Base-by-base conservation (phyloP, 2,329 filamentous ascomycete species). In the Lasiodiplodia citricola region DNA sequence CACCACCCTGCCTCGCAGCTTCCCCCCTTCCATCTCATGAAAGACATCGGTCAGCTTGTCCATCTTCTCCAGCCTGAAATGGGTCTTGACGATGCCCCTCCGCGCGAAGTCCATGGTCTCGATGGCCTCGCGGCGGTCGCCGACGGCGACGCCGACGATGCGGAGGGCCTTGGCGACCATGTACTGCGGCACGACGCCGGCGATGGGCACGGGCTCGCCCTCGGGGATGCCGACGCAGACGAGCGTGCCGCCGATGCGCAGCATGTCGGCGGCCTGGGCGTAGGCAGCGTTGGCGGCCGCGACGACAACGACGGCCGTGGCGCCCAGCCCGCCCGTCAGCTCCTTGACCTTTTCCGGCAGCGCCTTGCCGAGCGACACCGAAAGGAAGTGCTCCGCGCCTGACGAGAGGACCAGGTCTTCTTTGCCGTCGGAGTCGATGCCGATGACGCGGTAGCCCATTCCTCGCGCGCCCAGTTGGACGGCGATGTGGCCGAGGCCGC, bases 321-420 rank as follows among this genome's bases (percentile, higher is more conserved):
- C 89, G 35, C 89, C 89, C 7, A 88, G 77, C 0, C 87, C 87
- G 3, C 82, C 84, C 0, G 88, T 88, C 1, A 88, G 77, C 44
- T 81, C 82, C 72, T 86, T 84, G 60, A 91, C 87, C 55, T 88
- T 85, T 31, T 83, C 82, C 5, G 81, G 82, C 7, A 88, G 81
- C 14, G 83, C 82, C 47, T 76, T 75, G 38, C 83, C 84, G 55
- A 85, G 82, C 37, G 87, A 87, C 69, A 91, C 82, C 70, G 90
- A 87, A 69, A 92, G 81, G 78, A 91, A 92, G 71, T 87, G 84
- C 75, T 91, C 89, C 0, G 89, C 89, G 10, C 90, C 90, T n/a
- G 83, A 88, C 0, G 86, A 82, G 58, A 84, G 84, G 11, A 87
- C 84, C 2, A 91, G 75, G 14, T 85, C 94, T 72, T 87, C 86